These are phyloP conservation scores for Hypomyces perniciosus DNA, from an alignment of 2,329 filamentous ascomycete species.

Conservation along the genomic window DNA sequence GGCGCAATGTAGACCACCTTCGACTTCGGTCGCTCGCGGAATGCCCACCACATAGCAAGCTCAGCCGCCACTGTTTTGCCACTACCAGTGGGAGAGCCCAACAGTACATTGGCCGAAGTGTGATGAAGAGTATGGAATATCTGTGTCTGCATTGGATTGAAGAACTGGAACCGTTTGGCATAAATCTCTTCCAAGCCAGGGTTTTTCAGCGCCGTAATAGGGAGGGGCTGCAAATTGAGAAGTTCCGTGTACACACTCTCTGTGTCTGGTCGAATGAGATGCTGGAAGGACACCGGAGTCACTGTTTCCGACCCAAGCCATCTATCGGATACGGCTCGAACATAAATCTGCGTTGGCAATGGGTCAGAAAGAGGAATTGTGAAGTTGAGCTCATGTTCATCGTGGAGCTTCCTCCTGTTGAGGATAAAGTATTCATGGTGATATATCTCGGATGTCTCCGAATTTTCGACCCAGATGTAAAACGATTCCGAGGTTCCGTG, in stretches of 20 bases:
- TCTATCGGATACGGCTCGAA: conserved; percentile 86
- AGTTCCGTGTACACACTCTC: conserved; percentile 96
- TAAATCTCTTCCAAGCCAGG: conserved; percentile 84
- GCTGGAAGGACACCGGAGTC: conserved; percentile 91
- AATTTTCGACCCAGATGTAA: conserved; percentile 99
- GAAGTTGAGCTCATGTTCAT: conserved; percentile 97
- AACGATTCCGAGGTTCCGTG: conserved; percentile 95
- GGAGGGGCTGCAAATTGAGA: conserved; percentile 82
- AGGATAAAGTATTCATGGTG: conserved; percentile 97
- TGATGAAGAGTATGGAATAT: conserved; percentile 97
- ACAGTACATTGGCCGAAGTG: conserved; percentile 81
- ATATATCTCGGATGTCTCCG: conserved; percentile 94
- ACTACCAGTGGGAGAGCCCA: conserved; percentile 93
- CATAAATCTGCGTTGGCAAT: conserved; percentile 90
- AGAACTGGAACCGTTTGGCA: conserved; percentile 81
- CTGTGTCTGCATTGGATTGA: conserved; percentile 99
- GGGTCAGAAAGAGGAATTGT: conserved; percentile 94
- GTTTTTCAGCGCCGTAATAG: conserved; percentile 82
- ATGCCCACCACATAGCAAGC: conserved; percentile 99
- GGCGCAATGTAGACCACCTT: conserved; percentile 99
- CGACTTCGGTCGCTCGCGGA: conserved; percentile 85
- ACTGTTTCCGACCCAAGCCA: conserved; percentile 98
- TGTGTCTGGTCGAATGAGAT: conserved; percentile 93
- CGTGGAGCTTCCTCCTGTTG: conserved; percentile 79
- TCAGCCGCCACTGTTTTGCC: conserved; percentile 97